Conservation (phyloP, 495 filamentous ascomycete genomes). For the Evansstolkia leycettana region DNA sequence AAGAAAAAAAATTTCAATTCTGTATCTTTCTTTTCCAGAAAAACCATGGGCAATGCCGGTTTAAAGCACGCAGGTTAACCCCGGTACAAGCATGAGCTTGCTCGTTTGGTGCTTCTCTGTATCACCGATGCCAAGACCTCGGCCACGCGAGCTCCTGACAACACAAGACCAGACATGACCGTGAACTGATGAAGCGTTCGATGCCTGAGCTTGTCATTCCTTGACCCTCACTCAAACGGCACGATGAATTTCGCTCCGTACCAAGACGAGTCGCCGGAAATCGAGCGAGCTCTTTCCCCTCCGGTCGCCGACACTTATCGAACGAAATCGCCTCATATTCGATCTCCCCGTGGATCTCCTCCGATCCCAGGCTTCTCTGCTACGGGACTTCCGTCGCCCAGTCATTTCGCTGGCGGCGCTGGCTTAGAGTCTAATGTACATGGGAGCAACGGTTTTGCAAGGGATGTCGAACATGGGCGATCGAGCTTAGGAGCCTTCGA, state of each 20-base stretch:
- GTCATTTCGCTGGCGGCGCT: conserved; percentile 20
- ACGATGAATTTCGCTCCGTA: conserved; percentile 92
- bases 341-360: conserved; percentile 22
- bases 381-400: conserved; percentile 29
- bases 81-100: no score
- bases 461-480: conserved; percentile 38
- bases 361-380: conserved; percentile 18
- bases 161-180: no score
- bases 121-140: no score
- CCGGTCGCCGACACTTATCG: conserved; percentile 33
- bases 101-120: no score
- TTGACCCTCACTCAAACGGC: no score
- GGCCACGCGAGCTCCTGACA: no score
- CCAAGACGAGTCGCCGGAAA: conserved; percentile 76
- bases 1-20: no score
- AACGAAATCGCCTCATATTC: conserved; percentile 36
- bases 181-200: no score
- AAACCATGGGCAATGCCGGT: no score
- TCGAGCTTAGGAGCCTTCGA: conserved; percentile 67
- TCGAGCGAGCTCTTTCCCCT: conserved; percentile 58
- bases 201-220: no score
- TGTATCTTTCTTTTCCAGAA: no score
- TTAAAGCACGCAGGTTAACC: no score
- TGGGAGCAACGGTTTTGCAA: conserved; percentile 17
- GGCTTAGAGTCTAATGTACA: conserved; percentile 10